Conservation (phyloP, 2,329 filamentous ascomycete species). For the Xylaria sp. region DNA sequence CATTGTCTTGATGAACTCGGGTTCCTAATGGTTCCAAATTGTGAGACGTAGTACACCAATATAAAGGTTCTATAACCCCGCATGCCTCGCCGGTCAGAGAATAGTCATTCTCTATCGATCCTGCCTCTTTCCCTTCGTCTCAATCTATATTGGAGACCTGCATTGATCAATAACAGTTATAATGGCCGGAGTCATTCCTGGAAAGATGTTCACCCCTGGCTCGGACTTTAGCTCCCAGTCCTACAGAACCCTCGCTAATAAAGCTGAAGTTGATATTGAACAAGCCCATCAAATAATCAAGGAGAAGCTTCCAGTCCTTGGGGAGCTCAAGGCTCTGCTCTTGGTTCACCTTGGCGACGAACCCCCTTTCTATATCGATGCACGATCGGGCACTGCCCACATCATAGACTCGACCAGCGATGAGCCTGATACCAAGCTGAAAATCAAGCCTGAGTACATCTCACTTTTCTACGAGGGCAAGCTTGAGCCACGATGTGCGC, state of each 20-base stretch:
- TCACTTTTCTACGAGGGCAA: background rate
- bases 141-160: no score
- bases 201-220: background rate
- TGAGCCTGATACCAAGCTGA: background rate
- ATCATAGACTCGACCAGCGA: background rate
- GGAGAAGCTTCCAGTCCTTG: background rate
- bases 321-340: background rate
- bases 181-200: background rate
- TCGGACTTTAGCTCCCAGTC: background rate
- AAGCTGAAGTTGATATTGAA: background rate
- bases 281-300: background rate
- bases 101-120: no score
- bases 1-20: no score
- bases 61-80: no score
- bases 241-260: background rate
- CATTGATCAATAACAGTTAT: background rate
- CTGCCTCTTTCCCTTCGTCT: no score
- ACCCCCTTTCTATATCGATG: background rate
- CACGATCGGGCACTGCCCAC: background rate
- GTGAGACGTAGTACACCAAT: no score
- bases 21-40: no score
- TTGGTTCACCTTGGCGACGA: background rate
- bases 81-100: no score
- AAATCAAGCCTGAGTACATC: background rate
- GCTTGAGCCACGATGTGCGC: background rate